A percentile compares a stretch with the other conserved stretches of the same genome.
Conservation (phyloP, 306 rosid species). For the Sicyos baderoa region DNA sequence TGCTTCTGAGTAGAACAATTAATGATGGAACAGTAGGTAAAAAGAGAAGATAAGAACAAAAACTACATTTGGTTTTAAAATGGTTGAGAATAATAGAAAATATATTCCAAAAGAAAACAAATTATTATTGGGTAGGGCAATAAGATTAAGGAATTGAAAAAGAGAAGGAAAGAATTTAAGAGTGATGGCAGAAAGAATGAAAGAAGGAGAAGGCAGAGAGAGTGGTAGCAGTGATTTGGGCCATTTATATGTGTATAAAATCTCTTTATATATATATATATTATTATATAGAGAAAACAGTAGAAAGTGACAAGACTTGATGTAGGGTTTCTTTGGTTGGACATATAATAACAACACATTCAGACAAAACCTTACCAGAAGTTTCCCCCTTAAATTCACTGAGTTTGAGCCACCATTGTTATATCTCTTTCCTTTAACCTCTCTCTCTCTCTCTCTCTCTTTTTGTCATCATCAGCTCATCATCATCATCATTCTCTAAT, state of each 20-base stretch:
- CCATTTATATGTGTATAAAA: background rate
- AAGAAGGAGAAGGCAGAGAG: too few species aligned
- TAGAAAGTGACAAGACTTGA: slow-evolving; percentile 15
- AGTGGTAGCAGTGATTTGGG: background rate
- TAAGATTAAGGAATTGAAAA: background rate
- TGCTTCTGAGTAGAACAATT: too few species aligned
- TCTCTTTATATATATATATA: background rate
- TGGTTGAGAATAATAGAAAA: background rate
- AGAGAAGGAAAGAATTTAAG: background rate
- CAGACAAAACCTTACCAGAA: too few species aligned
- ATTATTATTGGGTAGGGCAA: background rate
- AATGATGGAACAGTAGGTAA: too few species aligned
- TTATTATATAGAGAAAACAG: background rate
- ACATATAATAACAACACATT: background rate
- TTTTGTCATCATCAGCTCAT: background rate
- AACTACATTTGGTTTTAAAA: too few species aligned
- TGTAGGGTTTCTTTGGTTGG: background rate
- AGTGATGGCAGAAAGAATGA: background rate
- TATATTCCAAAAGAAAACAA: too few species aligned
- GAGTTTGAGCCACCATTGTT: slow-evolving; percentile 10
- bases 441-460: background rate
- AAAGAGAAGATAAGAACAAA: too few species aligned
- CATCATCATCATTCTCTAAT: background rate
- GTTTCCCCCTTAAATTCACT: background rate
- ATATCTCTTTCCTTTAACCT: background rate